Evolutionary conservation across 2,329 filamentous ascomycete species (phyloP).

Genomic region (Ophiocordyceps sinensis): DNA sequence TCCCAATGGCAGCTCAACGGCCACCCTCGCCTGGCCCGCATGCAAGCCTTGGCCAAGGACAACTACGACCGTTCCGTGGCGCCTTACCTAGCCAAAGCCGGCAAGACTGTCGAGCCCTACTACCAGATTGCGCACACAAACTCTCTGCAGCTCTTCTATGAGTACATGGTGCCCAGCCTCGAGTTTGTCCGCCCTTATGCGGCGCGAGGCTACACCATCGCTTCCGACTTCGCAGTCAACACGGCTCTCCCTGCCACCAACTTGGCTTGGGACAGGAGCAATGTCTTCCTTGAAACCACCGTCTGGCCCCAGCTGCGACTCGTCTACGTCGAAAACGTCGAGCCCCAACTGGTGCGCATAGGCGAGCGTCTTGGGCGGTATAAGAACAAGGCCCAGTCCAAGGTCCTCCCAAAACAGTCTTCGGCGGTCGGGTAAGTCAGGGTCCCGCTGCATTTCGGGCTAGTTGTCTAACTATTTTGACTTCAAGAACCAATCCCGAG

Average conservation of each 20-base stretch:
- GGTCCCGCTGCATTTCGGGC: not conserved
- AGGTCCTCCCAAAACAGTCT: constrained; percentile 11
- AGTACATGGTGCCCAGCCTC: constrained; percentile 63
- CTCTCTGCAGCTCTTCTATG: constrained; percentile 53
- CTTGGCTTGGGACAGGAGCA: constrained; percentile 55
- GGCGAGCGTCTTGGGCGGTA: constrained; percentile 75
- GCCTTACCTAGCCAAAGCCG: constrained; percentile 55
- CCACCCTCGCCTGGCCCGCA: constrained; percentile 57
- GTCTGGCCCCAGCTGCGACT: constrained; percentile 71
- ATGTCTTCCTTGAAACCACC: constrained; percentile 57
- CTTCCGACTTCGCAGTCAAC: constrained; percentile 51
- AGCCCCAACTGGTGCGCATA: constrained; percentile 88
- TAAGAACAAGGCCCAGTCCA: constrained; percentile 25
- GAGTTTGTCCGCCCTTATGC: constrained; percentile 60
- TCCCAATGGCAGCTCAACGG: constrained; percentile 68
- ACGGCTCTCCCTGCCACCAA: constrained; percentile 59
- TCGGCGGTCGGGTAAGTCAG: not conserved
- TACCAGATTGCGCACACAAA: constrained; percentile 51
- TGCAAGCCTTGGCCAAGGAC: constrained; percentile 42
- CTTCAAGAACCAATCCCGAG: not conserved
- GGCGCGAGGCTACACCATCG: constrained; percentile 49
- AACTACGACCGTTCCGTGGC: constrained; percentile 59
- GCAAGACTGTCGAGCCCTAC: constrained; percentile 52
- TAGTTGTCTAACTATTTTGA: not conserved
- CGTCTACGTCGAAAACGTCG: constrained; percentile 81